These are phyloP conservation scores for Durotheca rogersii DNA, from an alignment of 495 filamentous ascomycete genomes.

Conservation along the genomic window DNA sequence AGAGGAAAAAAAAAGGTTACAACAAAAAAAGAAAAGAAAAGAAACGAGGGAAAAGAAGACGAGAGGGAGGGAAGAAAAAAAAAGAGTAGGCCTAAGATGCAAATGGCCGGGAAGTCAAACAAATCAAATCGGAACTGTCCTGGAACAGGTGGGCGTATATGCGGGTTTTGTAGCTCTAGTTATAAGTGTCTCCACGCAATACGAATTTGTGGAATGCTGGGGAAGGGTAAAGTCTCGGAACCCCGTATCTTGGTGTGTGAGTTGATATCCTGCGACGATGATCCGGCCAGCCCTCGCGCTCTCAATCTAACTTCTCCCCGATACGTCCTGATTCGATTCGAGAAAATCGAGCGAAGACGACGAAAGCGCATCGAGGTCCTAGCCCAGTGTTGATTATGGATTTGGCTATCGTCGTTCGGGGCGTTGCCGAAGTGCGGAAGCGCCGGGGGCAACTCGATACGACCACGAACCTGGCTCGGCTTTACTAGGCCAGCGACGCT, in stretches of 20 bases:
- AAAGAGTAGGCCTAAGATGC: conserved; percentile 16
- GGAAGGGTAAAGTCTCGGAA: conserved; percentile 36
- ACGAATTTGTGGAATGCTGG: conserved; percentile 39
- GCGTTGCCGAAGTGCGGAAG: conserved; percentile 17
- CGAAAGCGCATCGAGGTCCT: no score
- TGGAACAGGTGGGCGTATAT: conserved; percentile 33
- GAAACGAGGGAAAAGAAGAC: no score
- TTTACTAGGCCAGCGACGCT: neutral
- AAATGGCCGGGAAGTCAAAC: conserved; percentile 14
- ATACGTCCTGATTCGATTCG: conserved; percentile 1
- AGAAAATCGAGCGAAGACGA: neutral
- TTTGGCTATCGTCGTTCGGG: neutral
- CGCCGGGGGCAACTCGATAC: conserved; percentile 24
- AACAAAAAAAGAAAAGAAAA: neutral
- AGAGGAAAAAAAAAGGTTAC: conserved; percentile 1
- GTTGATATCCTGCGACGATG: conserved; percentile 31
- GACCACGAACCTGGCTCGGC: conserved; percentile 12
- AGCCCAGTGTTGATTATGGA: no score
- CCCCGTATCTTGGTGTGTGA: conserved; percentile 30
- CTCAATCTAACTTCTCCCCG: conserved; percentile 5
- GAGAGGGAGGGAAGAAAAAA: conserved; percentile 8
- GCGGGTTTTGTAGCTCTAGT: conserved; percentile 38
- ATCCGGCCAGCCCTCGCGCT: conserved; percentile 21
- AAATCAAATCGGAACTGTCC: conserved; percentile 17
- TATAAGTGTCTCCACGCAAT: conserved; percentile 34